Evolutionary conservation across 768 basidiomycete species (phyloP).

Genomic region (Panellus pusillus): DNA sequence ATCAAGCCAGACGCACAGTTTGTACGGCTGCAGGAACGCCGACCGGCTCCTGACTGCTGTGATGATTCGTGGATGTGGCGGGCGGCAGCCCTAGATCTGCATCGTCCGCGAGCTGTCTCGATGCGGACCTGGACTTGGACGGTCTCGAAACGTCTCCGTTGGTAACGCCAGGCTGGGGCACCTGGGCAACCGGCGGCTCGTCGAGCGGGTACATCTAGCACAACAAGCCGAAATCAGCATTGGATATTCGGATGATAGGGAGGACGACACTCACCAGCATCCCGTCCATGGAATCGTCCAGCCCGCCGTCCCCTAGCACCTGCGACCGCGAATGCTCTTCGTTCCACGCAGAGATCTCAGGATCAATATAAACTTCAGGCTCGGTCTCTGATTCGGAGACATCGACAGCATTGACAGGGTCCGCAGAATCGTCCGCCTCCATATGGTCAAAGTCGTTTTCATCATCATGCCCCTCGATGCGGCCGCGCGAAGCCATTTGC

Average conservation of each 20-base stretch:
- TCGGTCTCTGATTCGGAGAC: constrained; percentile 2
- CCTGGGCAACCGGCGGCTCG: background rate
- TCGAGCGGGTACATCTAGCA: background rate
- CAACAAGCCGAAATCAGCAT: background rate
- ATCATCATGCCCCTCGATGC: no score
- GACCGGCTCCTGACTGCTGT: constrained; percentile 11
- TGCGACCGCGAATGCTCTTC: constrained; percentile 12
- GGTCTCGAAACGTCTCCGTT: constrained; percentile 2
- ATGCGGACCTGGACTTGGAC: constrained; percentile 18
- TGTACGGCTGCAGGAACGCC: background rate
- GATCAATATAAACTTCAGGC: background rate
- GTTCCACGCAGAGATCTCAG: constrained; percentile 14
- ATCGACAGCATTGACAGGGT: no score
- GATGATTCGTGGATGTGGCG: constrained; percentile 23
- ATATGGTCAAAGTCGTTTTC: background rate
- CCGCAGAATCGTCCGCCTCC: background rate
- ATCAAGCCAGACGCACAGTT: background rate
- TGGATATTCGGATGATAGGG: background rate
- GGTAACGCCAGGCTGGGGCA: background rate
- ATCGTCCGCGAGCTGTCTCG: constrained; percentile 11
- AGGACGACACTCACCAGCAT: background rate
- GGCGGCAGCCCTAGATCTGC: constrained; percentile 24
- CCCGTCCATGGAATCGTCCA: constrained; percentile 1
- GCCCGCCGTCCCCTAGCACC: background rate
- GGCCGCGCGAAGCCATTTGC: no score